Base-by-base conservation (phyloP, 805 yeast species). In the Metschnikowia bowlesiae region DNA sequence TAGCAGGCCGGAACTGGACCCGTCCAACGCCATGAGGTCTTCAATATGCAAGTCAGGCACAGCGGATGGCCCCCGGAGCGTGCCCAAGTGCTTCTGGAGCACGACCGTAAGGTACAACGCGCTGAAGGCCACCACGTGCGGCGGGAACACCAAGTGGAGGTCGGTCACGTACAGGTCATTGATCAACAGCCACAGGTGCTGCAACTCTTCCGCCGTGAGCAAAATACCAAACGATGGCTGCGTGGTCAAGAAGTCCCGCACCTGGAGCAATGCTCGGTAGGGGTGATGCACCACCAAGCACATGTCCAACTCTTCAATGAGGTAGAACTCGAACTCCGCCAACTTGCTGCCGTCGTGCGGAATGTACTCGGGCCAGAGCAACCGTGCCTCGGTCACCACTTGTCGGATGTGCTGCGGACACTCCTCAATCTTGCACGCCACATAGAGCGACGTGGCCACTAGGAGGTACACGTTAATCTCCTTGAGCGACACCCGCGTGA, bases 401-500 rank as follows among this genome's bases (percentile, higher is more conserved):
- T 91, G 81, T 49, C 97, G 71, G 8, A 94, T 89, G 63, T 94
- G 97, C 62, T 87, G 96, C 1, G 99, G 98, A 58, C 89, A 85
- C 66, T 94, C 99, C 65, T 94, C 98, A 33, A 90, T 86, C 64
- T 94, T 92, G 70, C 97, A 87, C 0, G 97, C 91, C 31, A 94
- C 75, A 61, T 94, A 94, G 2, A 92, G 76, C 57, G 94, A 84
- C 0, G 98, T 83, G 0, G 99, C 83, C 9, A 89, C 85, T 49
- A 91, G 67, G 39, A 90, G 68, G 62, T 90, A 92, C 1, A 87
- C 71, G 62, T 94, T 94, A 50, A 90, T 79, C 63, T 94, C 99
- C 56, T 85, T 81, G 11, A 89, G 68, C 10, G 89, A 81, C 0
- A 83, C 91, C 41, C 79, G 75, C 2, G 87, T 79, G 40, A 90